phyloP scores from a whole-genome alignment of 148 eudicot genomes.

The Persicaria tinctoria region DNA sequence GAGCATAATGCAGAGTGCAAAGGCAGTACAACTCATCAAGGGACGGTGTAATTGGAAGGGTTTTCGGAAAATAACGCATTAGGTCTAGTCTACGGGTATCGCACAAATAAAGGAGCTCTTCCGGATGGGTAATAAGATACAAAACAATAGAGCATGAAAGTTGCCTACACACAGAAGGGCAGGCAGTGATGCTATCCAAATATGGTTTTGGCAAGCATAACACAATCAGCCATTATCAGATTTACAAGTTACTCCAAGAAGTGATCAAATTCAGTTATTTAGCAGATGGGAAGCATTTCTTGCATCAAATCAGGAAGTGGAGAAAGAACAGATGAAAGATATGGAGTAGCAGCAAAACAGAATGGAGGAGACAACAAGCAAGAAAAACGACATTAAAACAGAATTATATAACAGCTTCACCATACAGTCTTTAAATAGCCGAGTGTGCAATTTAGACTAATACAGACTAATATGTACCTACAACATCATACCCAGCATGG shows the following conservation, averaged over 20 bases:
- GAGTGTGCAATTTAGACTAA: background rate
- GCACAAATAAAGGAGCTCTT: background rate
- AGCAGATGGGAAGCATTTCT: background rate
- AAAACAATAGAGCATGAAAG: background rate
- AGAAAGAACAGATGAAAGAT: background rate
- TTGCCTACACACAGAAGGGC: background rate
- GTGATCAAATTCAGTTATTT: background rate
- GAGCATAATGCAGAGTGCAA: background rate
- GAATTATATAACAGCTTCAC: no score
- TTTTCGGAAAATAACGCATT: no score
- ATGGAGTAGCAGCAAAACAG: background rate
- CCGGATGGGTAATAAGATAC: background rate
- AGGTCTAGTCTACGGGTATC: no score
- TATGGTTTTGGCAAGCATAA: background rate
- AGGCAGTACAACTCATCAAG: no score
- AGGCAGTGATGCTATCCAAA: background rate
- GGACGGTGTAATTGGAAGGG: background rate
- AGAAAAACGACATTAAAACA: background rate
- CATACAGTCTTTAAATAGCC: no score
- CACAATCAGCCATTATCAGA: background rate
- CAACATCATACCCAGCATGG: background rate
- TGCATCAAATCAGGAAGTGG: background rate
- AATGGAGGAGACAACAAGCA: background rate
- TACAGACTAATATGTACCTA: background rate
- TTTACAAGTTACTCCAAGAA: background rate